Conservation (phyloP, 2,329 filamentous ascomycete genomes). For the Dendrostoma leiphaemia region DNA sequence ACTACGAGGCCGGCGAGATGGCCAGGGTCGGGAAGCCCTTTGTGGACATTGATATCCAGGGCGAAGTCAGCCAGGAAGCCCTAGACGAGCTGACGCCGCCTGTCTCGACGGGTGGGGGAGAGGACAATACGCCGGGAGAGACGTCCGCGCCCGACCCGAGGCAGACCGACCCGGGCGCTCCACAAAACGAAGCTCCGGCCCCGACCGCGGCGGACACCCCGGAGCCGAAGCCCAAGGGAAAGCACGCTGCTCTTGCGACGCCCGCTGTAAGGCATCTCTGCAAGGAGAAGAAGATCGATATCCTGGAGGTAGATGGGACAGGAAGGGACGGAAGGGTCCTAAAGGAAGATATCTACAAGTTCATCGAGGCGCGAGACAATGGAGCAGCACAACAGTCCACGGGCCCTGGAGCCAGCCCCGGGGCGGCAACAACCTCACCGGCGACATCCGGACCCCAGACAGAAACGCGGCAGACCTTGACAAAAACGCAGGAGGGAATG, state of each 20-base stretch:
- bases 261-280: slow-evolving; percentile 87
- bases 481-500: slow-evolving; percentile 85
- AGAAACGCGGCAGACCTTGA: slow-evolving; percentile 70
- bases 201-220: slow-evolving; percentile 1
- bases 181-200: slow-evolving; percentile 17
- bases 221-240: slow-evolving; percentile 47
- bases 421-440: slow-evolving; percentile 19
- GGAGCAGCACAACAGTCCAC: slow-evolving; percentile 20
- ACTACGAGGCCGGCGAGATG: slow-evolving; percentile 96
- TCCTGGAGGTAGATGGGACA: slow-evolving; percentile 76
- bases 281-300: slow-evolving; percentile 76
- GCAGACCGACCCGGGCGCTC: slow-evolving; percentile 20
- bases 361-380: slow-evolving; percentile 54
- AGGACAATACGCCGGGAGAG: slow-evolving; percentile 2
- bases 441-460: slow-evolving; percentile 48
- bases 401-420: background rate
- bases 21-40: slow-evolving; percentile 92
- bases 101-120: slow-evolving; percentile 24
- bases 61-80: slow-evolving; percentile 66
- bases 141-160: slow-evolving; percentile 27
- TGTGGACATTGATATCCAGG: slow-evolving; percentile 91
- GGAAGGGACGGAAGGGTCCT: slow-evolving; percentile 87
- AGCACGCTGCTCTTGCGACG: slow-evolving; percentile 76
- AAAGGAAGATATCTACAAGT: slow-evolving; percentile 86
- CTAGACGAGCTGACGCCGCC: slow-evolving; percentile 36